Evolutionary conservation across 176 grass and related monocot genomes (phyloP), one percentile per base, ranked within the genome.

Genomic region (Oryza punctata): DNA sequence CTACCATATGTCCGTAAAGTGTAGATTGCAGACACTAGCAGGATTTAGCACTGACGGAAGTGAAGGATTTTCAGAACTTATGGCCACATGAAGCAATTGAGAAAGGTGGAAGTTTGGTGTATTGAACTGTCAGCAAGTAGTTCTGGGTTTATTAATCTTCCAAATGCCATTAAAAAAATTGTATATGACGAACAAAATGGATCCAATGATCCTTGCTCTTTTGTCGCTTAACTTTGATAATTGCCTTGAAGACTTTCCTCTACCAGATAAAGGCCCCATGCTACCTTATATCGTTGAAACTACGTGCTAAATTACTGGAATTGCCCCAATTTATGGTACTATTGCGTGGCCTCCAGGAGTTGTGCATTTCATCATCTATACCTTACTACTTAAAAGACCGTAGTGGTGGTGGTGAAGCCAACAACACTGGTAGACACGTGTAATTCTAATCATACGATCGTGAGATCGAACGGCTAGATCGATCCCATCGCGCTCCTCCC

Each of bases 11-110:
- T 21, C 12, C 24, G 45, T 21, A 13, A 21, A 72, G 10, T 70
- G 50, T 59, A 72, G 60, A 33, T 14, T 82, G 24, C 32, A 72
- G 68, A 82, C 23, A 59, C 47, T 81, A 45, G 10, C 67, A 61
- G 79, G 67, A 72, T 81, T 41, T 81, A 14, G 61, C 32, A 63
- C 33, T 0, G 50, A 72, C 8, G 67, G 26, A 28, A 43, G 35
- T 19, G 33, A 81, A 72, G 49, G 50, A 28, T 72, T 72, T 63
- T 35, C 67, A 44, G 15, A 63, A 21, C 59, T 82, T 32, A 28
- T 82, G 40, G 1, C 14, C 23, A 71, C 67, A 81, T 63, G 66
- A 44, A 8, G 23, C 27, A 72, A 61, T 19, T 44, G 49, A 61
- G 50, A 26, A 72, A 82, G 67, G 19, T 41, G 18, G 41, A 69